phyloP scores from a whole-genome alignment of 192 early-diverging fungal species.

The Coemansia sp. region DNA sequence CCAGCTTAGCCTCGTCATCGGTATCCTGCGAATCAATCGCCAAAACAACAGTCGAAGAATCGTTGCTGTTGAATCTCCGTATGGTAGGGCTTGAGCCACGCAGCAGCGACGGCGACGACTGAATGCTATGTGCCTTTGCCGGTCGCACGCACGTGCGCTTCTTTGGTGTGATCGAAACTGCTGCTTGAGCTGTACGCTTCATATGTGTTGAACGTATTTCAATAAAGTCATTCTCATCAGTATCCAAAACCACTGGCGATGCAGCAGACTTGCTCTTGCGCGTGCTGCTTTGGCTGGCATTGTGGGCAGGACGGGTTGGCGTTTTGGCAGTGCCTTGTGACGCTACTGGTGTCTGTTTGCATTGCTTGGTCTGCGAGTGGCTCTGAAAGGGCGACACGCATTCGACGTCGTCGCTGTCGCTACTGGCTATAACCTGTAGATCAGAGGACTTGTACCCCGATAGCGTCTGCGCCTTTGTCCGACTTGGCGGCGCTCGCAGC shows the following conservation, averaged over 20 bases:
- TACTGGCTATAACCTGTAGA: slow-evolving; percentile 14
- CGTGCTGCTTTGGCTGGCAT: background rate
- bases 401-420: slow-evolving; percentile 27
- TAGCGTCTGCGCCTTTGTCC: background rate
- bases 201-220: background rate
- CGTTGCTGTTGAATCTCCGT: slow-evolving; percentile 22
- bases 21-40: slow-evolving; percentile 15
- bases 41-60: slow-evolving; percentile 9
- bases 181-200: background rate
- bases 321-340: background rate
- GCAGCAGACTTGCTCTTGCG: background rate
- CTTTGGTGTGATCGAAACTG: background rate
- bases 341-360: slow-evolving; percentile 1
- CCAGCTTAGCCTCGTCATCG: background rate
- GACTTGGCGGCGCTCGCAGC: background rate
- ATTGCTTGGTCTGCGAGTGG: background rate
- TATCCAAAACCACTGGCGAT: background rate
- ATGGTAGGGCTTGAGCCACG: slow-evolving; percentile 43
- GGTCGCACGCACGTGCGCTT: background rate
- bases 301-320: background rate
- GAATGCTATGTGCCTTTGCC: background rate
- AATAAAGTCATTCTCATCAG: slow-evolving; percentile 24
- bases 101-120: slow-evolving; percentile 37
- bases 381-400: slow-evolving; percentile 15
- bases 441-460: background rate